A percentile compares a stretch with the other conserved stretches of the same genome.
Evolutionary conservation across 192 early-diverging fungal genomes (phyloP).

Genomic region (Coemansia sp.): DNA sequence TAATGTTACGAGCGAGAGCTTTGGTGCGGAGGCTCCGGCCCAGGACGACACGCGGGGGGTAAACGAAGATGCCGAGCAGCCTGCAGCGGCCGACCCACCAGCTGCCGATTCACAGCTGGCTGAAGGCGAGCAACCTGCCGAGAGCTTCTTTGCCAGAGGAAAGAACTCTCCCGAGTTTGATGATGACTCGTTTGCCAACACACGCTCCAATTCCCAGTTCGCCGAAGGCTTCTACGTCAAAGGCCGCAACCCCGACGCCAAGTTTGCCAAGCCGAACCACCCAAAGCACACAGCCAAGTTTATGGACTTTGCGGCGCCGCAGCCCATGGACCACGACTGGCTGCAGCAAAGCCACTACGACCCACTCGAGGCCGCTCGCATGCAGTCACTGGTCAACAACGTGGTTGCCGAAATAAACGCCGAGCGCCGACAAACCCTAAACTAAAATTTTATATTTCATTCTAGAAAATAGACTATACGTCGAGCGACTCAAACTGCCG

Average conservation of each 20-base stretch:
- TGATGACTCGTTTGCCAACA: neutral
- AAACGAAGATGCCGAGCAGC: neutral
- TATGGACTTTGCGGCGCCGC: constrained; percentile 39
- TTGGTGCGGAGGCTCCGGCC: no score
- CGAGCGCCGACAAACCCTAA: constrained; percentile 25
- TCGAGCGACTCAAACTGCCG: constrained; percentile 38
- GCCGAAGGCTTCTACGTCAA: neutral
- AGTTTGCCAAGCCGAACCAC: neutral
- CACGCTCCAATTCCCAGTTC: neutral
- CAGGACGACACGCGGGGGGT: neutral
- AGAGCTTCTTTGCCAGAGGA: constrained; percentile 7
- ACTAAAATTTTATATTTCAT: neutral
- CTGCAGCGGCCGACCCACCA: no score
- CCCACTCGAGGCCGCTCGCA: constrained; percentile 43
- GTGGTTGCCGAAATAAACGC: constrained; percentile 53
- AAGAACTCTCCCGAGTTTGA: neutral
- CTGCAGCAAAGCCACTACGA: constrained; percentile 38
- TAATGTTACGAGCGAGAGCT: neutral
- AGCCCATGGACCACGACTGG: constrained; percentile 37
- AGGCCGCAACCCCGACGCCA: neutral
- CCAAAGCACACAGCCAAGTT: constrained; percentile 3
- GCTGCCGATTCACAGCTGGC: neutral
- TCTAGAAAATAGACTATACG: no score
- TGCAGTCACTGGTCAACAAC: constrained; percentile 42
- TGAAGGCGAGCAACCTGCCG: neutral